Evolutionary conservation across 768 basidiomycete species (phyloP), one percentile per base, ranked within the genome.

Genomic region (Xerocomus brunneocitrinus): DNA sequence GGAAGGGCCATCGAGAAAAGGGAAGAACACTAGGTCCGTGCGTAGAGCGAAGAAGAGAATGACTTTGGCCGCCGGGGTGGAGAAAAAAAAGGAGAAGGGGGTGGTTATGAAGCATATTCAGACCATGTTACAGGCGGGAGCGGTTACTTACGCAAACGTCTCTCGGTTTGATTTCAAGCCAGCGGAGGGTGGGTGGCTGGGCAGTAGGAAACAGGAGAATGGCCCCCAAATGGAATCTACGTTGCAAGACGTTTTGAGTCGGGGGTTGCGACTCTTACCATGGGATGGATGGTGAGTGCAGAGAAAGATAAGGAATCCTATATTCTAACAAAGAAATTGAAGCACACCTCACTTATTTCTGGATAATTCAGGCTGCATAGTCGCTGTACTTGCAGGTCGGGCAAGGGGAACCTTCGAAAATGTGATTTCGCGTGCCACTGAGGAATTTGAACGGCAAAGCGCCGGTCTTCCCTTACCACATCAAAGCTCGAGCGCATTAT

Each of bases 271-370:
- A 3, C 31, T 56, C 3, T 5, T 56, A 2, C 4, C 46, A 3
- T 56, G 55, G 51, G 45, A 56, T 8, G 52, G 55, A 4, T 12
- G 6, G 55, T 53, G 4, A 53, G 55, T 42, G 4, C 16, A 19
- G 19, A 19, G 19, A 19, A 19, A 19, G 19, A 19, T 19, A 19
- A 19, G 19, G 19, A 19, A 19, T 19, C 19, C 19, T 19, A 19
- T 19, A 19, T 19, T 19, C 19, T 19, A 19, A 9, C 30, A 31
- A 31, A 1, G 10, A 31, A 1, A 31, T 31, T 31, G 8, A 8
- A 31, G 30, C 30, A 31, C 30, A 8, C 30, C 30, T 4, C 30
- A 31, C 14, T 2, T 12, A 5, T 12, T 19, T 9, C 4, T 5
- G n/a, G 7, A 43, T 14, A 4, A 4, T 13, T 7, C 4, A 1